These are phyloP conservation scores for Melaleuca alternifolia DNA, from an alignment of 345 rosid genomes.

Conservation along the genomic window DNA sequence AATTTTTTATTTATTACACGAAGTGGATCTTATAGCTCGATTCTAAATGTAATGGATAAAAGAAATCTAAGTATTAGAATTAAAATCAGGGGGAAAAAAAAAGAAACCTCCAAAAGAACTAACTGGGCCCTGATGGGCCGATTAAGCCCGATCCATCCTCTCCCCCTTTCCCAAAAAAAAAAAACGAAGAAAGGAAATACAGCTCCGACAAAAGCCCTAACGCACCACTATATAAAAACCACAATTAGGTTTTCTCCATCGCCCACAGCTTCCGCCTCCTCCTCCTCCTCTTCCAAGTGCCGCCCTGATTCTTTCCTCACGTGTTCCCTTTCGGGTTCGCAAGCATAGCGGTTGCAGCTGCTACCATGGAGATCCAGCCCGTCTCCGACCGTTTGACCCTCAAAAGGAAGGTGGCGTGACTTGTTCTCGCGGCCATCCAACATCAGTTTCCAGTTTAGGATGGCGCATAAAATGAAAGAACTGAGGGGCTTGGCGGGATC, in stretches of 20 bases:
- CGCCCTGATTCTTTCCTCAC: too few relatives aligned
- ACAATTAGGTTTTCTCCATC: neutral
- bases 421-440: too few relatives aligned
- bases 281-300: neutral
- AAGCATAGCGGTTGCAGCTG: constrained; percentile 21
- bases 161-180: neutral
- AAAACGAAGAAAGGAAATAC: neutral
- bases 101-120: neutral
- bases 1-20: fast-evolving
- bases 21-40: neutral
- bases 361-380: constrained; percentile 2
- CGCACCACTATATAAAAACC: neutral
- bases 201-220: neutral
- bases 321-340: neutral
- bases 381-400: too few relatives aligned
- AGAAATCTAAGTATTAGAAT: too few relatives aligned
- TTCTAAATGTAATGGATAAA: neutral
- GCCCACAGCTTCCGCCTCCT: neutral
- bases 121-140: neutral
- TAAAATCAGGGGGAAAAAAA: too few relatives aligned
- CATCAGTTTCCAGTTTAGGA: too few relatives aligned
- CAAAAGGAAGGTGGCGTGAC: too few relatives aligned
- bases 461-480: too few relatives aligned
- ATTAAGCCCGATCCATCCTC: neutral
- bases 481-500: too few relatives aligned